Base-by-base conservation (phyloP, 2,329 filamentous ascomycete species). In the Sclerotinia minor region DNA sequence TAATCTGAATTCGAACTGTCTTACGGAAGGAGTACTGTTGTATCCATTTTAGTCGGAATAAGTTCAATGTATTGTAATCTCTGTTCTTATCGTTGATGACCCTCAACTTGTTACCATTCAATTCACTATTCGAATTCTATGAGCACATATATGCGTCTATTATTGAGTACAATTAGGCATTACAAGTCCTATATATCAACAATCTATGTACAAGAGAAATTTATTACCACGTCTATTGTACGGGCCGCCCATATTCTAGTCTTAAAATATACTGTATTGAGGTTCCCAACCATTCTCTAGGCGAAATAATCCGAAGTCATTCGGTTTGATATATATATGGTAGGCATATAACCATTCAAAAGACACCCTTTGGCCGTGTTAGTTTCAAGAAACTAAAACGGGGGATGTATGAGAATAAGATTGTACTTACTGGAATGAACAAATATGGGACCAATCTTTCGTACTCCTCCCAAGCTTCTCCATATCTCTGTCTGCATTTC, bases 391-490 rank as follows among this genome's bases (percentile, higher is more conserved):
- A 41, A 32, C 47, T 29, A 29, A 7, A 21, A n/a, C n/a, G 6
- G 19, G 24, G n/a, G 11, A 41, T 45, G 15, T 19, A n/a, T 19
- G 8, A 21, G 3, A 52, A 41, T n/a, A 11, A 32, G 19, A 8
- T 8, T 21, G 2, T 19, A 78, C 80, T 77, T 75, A 84, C 82
- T 49, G 92, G 92, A 81, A 96, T 92, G 78, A 96, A 95, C 66
- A 95, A 82, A 78, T 93, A 94, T 52, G 92, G 92, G 65, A 94
- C 91, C 78, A 84, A 84, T 80, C 83, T 86, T 82, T 92, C 89
- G 77, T 96, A 96, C 82, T 94, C 88, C 57, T 81, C 80, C 92
- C 92, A 96, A 17, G 90, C 88, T 72, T 92, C 89, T 29, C 92
- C 92, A 79, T 96, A 96, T 83, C 92, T 93, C 73, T 83, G 82